Conservation (phyloP, 108 stramenopile species). For the Discostella stelligeroides region DNA sequence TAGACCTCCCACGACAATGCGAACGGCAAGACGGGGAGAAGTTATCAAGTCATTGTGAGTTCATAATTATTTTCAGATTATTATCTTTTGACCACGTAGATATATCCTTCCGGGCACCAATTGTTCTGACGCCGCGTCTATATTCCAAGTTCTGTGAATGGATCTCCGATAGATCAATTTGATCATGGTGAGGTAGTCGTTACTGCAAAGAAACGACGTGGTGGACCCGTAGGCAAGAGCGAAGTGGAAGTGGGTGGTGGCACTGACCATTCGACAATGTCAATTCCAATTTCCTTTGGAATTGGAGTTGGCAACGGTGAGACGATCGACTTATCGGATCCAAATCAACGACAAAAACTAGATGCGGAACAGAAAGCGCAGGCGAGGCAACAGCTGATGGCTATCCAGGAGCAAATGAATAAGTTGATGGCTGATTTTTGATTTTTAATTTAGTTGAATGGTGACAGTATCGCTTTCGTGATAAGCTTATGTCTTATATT, state of each 20-base stretch:
- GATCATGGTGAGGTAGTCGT: slow-evolving; percentile 72
- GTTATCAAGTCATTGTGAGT: slow-evolving; percentile 46
- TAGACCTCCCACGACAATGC: slow-evolving; percentile 29
- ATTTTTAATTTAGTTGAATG: no score
- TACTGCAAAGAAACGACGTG: slow-evolving; percentile 68
- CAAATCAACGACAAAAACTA: slow-evolving; percentile 51
- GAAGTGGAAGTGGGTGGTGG: slow-evolving; percentile 23
- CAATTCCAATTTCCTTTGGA: slow-evolving; percentile 50
- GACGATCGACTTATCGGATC: slow-evolving; percentile 64
- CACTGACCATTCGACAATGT: neutral
- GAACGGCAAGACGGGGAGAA: slow-evolving; percentile 75
- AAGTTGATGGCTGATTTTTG: slow-evolving; percentile 73
- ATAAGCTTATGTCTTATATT: no score
- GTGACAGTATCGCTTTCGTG: no score
- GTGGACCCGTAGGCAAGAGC: slow-evolving; percentile 17
- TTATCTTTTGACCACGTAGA: no score
- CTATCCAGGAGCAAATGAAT: slow-evolving; percentile 79
- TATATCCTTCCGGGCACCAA: no score
- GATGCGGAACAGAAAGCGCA: slow-evolving; percentile 62
- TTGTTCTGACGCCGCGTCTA: neutral
- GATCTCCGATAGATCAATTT: slow-evolving; percentile 65
- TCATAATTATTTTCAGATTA: neutral
- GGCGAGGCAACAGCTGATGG: slow-evolving; percentile 64
- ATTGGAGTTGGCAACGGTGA: slow-evolving; percentile 75
- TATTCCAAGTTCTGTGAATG: slow-evolving; percentile 60